phyloP scores from a whole-genome alignment of 2,329 filamentous ascomycete species.

The Penicillium thymicola region DNA sequence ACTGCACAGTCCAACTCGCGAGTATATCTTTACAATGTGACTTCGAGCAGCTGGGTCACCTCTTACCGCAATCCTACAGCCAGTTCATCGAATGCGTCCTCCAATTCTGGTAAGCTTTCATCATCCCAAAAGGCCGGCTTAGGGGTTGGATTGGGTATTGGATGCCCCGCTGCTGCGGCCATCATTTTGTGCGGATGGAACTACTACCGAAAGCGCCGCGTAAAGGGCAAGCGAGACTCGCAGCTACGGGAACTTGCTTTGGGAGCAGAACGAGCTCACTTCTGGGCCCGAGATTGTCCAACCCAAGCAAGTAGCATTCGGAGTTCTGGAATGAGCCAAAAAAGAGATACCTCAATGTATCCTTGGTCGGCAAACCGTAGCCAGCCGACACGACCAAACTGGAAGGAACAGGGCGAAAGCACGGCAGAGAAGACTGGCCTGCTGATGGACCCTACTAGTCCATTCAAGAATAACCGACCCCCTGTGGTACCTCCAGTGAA shows the following conservation, averaged over 20 bases:
- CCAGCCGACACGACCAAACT: conserved; percentile 19
- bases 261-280: conserved; percentile 48
- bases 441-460: conserved; percentile 40
- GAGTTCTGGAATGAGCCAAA: conserved; percentile 27
- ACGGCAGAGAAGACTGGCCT: conserved; percentile 44
- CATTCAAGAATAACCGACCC: conserved; percentile 39
- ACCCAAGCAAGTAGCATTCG: conserved; percentile 39
- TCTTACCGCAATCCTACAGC: conserved; percentile 52
- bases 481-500: conserved; percentile 28
- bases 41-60: conserved; percentile 57
- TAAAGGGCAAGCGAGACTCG: conserved; percentile 49
- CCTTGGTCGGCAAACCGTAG: conserved; percentile 30
- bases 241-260: conserved; percentile 53
- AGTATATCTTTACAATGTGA: conserved; percentile 59
- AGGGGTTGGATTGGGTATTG: conserved; percentile 64
- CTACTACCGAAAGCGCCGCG: conserved; percentile 49
- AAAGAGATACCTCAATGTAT: conserved; percentile 20
- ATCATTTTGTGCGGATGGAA: conserved; percentile 49
- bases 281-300: conserved; percentile 38
- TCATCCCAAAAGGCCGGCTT: conserved; percentile 54
- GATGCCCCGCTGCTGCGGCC: conserved; percentile 52
- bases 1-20: conserved; percentile 41
- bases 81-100: conserved; percentile 6
- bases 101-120: conserved; percentile 24
- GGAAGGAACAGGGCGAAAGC: conserved; percentile 28